A percentile compares a stretch with the other conserved stretches of the same genome.
phyloP scores from a whole-genome alignment of 2,329 filamentous ascomycete species.

The Macrophomina tecta region DNA sequence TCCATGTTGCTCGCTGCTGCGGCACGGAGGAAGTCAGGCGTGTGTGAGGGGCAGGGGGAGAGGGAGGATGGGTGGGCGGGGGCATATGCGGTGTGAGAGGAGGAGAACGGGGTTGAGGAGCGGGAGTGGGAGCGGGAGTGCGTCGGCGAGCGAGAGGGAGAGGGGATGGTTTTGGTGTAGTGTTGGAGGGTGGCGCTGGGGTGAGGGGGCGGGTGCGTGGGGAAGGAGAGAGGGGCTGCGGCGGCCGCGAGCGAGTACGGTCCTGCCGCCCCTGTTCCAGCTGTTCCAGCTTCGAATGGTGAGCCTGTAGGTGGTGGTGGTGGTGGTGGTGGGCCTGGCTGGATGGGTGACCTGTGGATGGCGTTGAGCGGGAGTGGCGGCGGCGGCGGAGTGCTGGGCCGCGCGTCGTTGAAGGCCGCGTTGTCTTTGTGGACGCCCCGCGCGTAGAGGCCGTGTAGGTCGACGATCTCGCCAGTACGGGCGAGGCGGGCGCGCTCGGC shows the following conservation, averaged over 20 bases:
- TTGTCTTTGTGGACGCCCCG: not conserved
- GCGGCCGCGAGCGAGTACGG: not conserved
- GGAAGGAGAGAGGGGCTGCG: conserved; percentile 4
- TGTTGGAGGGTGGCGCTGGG: too few relatives aligned
- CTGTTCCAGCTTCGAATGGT: too few relatives aligned
- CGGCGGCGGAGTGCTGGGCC: conserved; percentile 13
- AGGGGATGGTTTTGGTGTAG: too few relatives aligned
- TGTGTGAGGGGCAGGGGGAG: not conserved
- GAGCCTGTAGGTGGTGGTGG: not conserved
- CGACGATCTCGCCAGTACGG: conserved; percentile 14
- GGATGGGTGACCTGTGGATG: not conserved
- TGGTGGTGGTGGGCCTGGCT: not conserved
- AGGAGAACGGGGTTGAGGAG: not conserved
- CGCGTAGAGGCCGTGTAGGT: conserved; percentile 16
- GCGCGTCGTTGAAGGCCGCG: not conserved
- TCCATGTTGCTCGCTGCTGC: too few relatives aligned
- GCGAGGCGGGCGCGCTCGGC: conserved; percentile 9
- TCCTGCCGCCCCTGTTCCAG: too few relatives aligned
- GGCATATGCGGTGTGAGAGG: not conserved
- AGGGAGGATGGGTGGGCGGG: not conserved
- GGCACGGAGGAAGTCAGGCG: not conserved
- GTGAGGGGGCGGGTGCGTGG: not conserved
- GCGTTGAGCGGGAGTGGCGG: conserved; percentile 27
- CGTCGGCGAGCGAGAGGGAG: too few relatives aligned
- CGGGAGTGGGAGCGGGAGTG: not conserved